These are phyloP conservation scores for Anisodus tanguticus DNA, from an alignment of 257 asterid species.

Conservation along the genomic window DNA sequence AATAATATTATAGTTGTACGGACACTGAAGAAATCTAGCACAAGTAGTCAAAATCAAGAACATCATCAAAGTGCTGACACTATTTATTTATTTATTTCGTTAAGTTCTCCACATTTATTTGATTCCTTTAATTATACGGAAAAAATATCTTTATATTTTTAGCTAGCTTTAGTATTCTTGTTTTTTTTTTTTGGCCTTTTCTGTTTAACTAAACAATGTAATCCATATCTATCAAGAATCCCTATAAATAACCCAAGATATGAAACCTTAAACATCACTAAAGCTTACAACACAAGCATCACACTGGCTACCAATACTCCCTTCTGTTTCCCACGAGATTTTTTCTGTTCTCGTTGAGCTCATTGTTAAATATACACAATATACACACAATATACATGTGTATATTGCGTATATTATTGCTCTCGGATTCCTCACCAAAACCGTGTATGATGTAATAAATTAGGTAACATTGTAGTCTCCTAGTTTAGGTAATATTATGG, in stretches of 20 bases:
- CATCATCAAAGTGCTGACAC: conserved; percentile 33
- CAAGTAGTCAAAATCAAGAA: conserved; percentile 48
- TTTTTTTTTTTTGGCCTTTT: conserved; percentile 26
- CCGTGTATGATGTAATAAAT: too few relatives aligned
- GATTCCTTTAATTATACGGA: conserved; percentile 23
- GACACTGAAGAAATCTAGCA: conserved; percentile 30
- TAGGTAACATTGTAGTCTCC: too few relatives aligned
- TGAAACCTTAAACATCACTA: conserved; percentile 38
- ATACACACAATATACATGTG: too few relatives aligned
- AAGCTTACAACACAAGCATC: conserved; percentile 12
- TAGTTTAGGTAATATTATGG: too few relatives aligned
- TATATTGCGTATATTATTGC: too few relatives aligned
- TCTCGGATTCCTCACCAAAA: too few relatives aligned
- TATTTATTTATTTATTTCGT: background rate
- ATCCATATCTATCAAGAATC: conserved; percentile 42
- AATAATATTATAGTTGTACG: conserved; percentile 30
- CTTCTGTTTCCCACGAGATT: background rate
- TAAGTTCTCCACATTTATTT: background rate
- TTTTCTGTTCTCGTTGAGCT: background rate
- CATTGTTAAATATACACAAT: too few relatives aligned
- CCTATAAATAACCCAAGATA: conserved; percentile 58
- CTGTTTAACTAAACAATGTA: conserved; percentile 31
- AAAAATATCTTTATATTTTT: conserved; percentile 45
- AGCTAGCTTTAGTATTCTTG: background rate
- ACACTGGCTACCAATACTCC: background rate